Base-by-base conservation (phyloP, 1,139 yeast species). In the Pichia sp. region DNA sequence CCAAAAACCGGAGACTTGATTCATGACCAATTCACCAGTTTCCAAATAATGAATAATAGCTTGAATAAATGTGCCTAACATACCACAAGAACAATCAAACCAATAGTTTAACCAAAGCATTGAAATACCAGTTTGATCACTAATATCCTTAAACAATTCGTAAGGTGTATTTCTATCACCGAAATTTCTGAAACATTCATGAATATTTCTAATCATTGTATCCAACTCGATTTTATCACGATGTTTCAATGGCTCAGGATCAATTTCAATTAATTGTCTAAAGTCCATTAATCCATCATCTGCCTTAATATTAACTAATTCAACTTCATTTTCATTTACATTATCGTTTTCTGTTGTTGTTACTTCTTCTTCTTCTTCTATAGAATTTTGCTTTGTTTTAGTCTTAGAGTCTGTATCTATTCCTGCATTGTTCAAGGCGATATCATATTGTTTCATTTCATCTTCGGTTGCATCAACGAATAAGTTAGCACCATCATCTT, bases 51-150 rank as follows among this genome's bases (percentile, higher is more conserved):
- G 57, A 42, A 69, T 60, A 46, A 74, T 66, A 42, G 71, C 74
- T 41, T 70, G 67, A 42, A 74, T 68, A 45, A 74, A 69, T 24
- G 70, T 61, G 48, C 66, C 64, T 38, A 73, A 58, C 57, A 73
- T 76, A 55, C 79, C 79, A 48, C 76, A 71, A 20, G 74, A 66
- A 29, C 73, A 67, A 11, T 75, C 72, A 46, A 73, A 63, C 51
- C 74, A 70, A 42, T 67, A 67, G 6, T 70, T 67, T 41, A 74
- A 68, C 60, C 74, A 73, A 35, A 67, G 65, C 52, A 64, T 65
- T 25, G 74, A 66, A 20, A 74, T 63, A 27, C 77, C 78, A 8
- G 71, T 65, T 46, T 69, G 73, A 32, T 64, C 67, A 49, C 67
- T 64, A 39, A 73, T 52, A 23, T 67, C 68, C 41, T 68, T 65